Evolutionary conservation across 2,329 filamentous ascomycete genomes (phyloP), one percentile per base, ranked within the genome.

Genomic region (Fusarium sp.): DNA sequence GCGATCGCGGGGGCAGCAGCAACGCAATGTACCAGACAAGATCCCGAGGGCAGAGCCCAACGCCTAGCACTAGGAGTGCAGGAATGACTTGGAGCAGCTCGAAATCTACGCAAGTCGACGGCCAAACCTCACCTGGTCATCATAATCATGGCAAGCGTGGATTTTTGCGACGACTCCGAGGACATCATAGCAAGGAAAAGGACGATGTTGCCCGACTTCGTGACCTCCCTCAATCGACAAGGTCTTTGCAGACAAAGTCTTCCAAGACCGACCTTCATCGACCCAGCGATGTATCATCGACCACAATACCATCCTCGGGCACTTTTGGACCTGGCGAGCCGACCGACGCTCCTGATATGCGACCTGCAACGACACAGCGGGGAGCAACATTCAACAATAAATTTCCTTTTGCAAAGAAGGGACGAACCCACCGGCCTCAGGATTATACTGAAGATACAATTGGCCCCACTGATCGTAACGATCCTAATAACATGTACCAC

Each of bases 11-110:
- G 90, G 83, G 80, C 34, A 80, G 79, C 51, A 83, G 83, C 31
- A 74, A 77, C 36, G 55, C 55, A 41, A 81, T 84, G 84, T 77
- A 86, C 82, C 70, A 76, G 70, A 77, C 82, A 47, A 80, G 80
- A 65, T 84, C 85, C 23, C 90, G 94, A 69, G 89, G 92, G 13
- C 88, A 92, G 64, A 97, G 94, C 78, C 93, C 94, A 28, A 92
- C 93, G 1, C 92, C 94, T 9, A 96, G 92, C 78, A 83, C 87
- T 41, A 87, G 86, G 71, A 93, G 91, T 75, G 85, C 82, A 23
- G 75, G 78, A 81, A 70, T 74, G 54, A 69, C 71, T 30, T 80
- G 79, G 52, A 79, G 86, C 79, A 76, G 47, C 34, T 51, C 84
- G 77, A 84, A 83, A 74, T 75, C 84, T 79, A 74, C 81, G 71